Evolutionary conservation across 331 rosid genomes (phyloP).

Genomic region (Ulmus americana): DNA sequence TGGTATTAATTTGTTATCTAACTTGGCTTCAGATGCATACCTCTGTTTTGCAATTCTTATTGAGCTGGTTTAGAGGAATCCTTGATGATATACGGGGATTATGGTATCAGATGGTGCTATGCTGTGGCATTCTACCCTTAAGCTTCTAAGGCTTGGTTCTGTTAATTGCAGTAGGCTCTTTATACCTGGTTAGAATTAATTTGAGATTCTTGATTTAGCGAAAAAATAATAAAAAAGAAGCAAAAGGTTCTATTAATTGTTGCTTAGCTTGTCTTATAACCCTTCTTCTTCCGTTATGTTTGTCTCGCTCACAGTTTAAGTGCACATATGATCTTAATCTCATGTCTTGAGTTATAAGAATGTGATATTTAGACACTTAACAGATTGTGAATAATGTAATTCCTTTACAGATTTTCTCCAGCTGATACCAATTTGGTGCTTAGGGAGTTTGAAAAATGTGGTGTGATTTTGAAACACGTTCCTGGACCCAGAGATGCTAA

Average conservation of each 20-base stretch:
- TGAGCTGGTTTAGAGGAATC: neutral
- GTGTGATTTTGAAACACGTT: slow-evolving; percentile 83
- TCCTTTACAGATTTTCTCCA: slow-evolving; percentile 70
- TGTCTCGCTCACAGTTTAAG: too few species aligned
- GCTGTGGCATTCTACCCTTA: too few species aligned
- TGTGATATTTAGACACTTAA: neutral
- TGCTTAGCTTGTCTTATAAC: too few species aligned
- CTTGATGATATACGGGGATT: neutral
- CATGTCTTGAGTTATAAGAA: neutral
- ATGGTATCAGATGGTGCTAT: neutral
- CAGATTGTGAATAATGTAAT: slow-evolving; percentile 15
- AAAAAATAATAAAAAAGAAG: too few species aligned
- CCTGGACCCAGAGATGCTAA: slow-evolving; percentile 92
- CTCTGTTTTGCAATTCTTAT: neutral
- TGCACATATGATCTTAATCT: neutral
- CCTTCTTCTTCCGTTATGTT: too few species aligned
- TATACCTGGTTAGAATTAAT: too few species aligned
- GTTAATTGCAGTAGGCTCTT: too few species aligned
- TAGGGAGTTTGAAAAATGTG: slow-evolving; percentile 95
- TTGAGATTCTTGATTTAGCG: too few species aligned
- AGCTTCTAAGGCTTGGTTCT: too few species aligned
- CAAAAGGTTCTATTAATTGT: too few species aligned
- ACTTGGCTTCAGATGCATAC: neutral
- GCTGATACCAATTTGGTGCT: slow-evolving; percentile 75
- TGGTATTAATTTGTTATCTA: neutral